Percentiles rank a stretch among this genome's conserved stretches.
These are phyloP conservation scores for Pholiota adiposa DNA, from an alignment of 1,284 basidiomycete species.

Conservation along the genomic window DNA sequence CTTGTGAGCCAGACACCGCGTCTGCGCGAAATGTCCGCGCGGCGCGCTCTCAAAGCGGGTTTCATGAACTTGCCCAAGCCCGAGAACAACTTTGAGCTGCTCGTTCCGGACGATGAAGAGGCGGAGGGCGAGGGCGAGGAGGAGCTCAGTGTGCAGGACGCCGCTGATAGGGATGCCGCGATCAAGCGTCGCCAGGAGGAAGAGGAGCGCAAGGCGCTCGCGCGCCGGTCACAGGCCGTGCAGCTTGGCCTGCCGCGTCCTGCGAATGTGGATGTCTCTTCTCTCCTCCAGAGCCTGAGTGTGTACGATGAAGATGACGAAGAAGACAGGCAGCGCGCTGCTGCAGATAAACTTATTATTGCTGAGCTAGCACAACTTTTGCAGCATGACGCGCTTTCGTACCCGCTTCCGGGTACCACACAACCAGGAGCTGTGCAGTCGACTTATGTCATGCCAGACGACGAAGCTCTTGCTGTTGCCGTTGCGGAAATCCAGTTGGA, in stretches of 20 bases:
- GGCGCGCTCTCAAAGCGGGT: constrained; percentile 78
- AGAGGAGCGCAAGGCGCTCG: constrained; percentile 79
- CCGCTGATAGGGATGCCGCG: constrained; percentile 89
- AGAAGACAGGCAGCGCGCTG: constrained; percentile 14
- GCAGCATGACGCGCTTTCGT: constrained; percentile 86
- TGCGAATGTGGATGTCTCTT: constrained; percentile 76
- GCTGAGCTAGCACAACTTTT: constrained; percentile 82
- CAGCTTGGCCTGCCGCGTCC: constrained; percentile 89
- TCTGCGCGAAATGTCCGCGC: constrained; percentile 62
- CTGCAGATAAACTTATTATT: constrained; percentile 73
- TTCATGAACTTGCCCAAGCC: constrained; percentile 90
- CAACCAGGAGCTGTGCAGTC: constrained; percentile 77
- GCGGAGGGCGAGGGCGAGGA: constrained; percentile 50
- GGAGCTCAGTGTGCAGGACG: constrained; percentile 71
- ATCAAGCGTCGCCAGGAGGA: constrained; percentile 73
- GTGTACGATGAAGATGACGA: constrained; percentile 46
- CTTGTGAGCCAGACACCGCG: constrained; percentile 72
- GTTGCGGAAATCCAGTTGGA: constrained; percentile 79
- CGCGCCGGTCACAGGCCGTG: constrained; percentile 82
- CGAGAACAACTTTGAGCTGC: constrained; percentile 97
- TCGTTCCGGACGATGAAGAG: constrained; percentile 87
- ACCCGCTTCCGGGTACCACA: constrained; percentile 91
- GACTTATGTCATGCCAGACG: constrained; percentile 76
- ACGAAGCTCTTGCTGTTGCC: constrained; percentile 79
- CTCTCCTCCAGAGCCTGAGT: constrained; percentile 63